Percentiles rank a stretch among this genome's conserved stretches.
These are phyloP conservation scores for Aspergillus unguis DNA, from an alignment of 2,329 filamentous ascomycete genomes.

Conservation along the genomic window DNA sequence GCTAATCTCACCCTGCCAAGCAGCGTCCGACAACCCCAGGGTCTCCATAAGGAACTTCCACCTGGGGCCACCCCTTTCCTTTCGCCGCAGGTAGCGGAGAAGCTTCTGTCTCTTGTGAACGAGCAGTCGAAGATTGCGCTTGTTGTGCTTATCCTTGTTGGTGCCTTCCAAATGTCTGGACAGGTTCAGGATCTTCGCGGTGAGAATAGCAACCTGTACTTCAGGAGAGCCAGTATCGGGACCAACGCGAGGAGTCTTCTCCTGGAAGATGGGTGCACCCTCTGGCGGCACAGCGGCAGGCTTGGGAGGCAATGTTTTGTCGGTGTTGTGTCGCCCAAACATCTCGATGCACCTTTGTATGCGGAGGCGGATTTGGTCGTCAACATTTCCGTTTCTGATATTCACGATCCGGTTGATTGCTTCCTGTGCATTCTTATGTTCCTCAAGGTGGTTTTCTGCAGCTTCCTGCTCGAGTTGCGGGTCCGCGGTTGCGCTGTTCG, in stretches of 20 bases:
- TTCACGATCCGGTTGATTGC: conserved; percentile 77
- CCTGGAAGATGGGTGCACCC: conserved; percentile 33
- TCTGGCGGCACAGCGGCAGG: conserved; percentile 42
- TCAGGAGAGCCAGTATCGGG: conserved; percentile 93
- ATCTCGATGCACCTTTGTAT: conserved; percentile 78
- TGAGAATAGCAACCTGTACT: conserved; percentile 96
- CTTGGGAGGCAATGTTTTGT: conserved; percentile 64
- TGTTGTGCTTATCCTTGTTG: conserved; percentile 90
- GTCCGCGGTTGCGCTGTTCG: conserved; percentile 30
- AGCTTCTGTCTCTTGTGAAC: conserved; percentile 88
- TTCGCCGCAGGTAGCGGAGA: conserved; percentile 78
- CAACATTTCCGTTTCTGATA: conserved; percentile 71
- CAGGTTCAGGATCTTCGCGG: conserved; percentile 83
- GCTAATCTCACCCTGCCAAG: conserved; percentile 86
- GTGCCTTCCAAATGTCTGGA: conserved; percentile 67
- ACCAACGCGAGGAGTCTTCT: conserved; percentile 67
- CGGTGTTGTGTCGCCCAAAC: conserved; percentile 90
- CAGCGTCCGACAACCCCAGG: conserved; percentile 80
- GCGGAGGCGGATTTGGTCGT: conserved; percentile 77
- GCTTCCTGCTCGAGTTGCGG: conserved; percentile 41
- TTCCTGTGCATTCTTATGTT: conserved; percentile 66
- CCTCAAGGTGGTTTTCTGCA: conserved; percentile 47
- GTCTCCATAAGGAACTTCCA: conserved; percentile 84
- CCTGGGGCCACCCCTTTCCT: conserved; percentile 85
- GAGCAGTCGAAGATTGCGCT: conserved; percentile 79